A percentile compares a stretch with the other conserved stretches of the same genome.
phyloP scores from a whole-genome alignment of 345 rosid genomes.

The Eucalyptus regnans region DNA sequence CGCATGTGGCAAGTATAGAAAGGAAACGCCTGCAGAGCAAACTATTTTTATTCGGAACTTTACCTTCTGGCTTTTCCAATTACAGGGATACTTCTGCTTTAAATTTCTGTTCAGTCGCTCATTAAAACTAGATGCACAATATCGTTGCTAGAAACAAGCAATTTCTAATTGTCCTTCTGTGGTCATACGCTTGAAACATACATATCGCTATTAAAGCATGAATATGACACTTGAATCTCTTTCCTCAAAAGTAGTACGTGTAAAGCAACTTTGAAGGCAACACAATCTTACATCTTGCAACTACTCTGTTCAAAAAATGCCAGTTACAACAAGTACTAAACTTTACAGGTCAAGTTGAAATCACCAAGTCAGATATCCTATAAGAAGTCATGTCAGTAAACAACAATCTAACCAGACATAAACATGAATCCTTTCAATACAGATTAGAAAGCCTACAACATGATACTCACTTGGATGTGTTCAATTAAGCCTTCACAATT shows the following conservation, averaged over 20 bases:
- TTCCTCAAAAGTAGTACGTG: background rate
- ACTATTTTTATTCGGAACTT: background rate
- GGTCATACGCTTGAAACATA: background rate
- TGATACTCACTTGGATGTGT: background rate
- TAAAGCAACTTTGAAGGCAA: background rate
- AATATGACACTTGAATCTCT: background rate
- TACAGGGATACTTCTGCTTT: background rate
- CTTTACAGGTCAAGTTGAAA: background rate
- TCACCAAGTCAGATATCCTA: background rate
- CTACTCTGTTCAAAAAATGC: background rate
- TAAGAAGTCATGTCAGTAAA: background rate
- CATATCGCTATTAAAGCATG: background rate
- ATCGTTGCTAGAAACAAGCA: background rate
- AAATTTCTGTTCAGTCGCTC: background rate
- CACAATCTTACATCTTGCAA: background rate
- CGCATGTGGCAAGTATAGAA: background rate
- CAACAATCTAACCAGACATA: background rate
- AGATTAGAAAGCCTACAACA: background rate
- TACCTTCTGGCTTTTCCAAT: background rate
- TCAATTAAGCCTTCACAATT: background rate
- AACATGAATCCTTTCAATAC: background rate
- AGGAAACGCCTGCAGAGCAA: background rate
- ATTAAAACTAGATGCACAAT: background rate
- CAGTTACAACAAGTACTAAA: background rate
- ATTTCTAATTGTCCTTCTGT: background rate